phyloP scores from a whole-genome alignment of 2,329 filamentous ascomycete species.

The Arthrobotrys megalospora region DNA sequence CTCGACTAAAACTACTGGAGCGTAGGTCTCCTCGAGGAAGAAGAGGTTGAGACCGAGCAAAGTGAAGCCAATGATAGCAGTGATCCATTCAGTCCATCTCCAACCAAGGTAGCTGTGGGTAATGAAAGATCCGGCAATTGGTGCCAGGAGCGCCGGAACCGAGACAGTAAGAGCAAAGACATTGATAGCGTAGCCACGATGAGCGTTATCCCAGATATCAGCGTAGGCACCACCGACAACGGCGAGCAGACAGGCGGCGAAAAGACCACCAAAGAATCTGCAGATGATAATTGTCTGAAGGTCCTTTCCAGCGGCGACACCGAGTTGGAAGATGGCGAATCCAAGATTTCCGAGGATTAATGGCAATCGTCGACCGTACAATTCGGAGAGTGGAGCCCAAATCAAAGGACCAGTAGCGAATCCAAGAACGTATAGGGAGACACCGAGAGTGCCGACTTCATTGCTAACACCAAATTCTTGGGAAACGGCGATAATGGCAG shows the following conservation, averaged over 20 bases:
- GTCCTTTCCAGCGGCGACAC: slow-evolving; percentile 76
- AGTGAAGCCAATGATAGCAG: slow-evolving; percentile 75
- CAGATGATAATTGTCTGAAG: slow-evolving; percentile 79
- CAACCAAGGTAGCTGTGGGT: slow-evolving; percentile 76
- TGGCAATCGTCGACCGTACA: slow-evolving; percentile 77
- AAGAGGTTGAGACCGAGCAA: slow-evolving; percentile 75
- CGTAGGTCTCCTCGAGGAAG: slow-evolving; percentile 79
- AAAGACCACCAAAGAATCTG: slow-evolving; percentile 82
- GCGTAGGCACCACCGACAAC: slow-evolving; percentile 80
- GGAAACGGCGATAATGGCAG: slow-evolving; percentile 75
- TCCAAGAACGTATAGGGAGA: slow-evolving; percentile 79
- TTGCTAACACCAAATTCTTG: slow-evolving; percentile 74
- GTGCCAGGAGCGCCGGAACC: slow-evolving; percentile 77
- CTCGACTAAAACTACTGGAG: slow-evolving; percentile 75
- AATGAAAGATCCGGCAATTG: slow-evolving; percentile 80
- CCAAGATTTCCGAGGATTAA: slow-evolving; percentile 76
- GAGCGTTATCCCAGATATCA: slow-evolving; percentile 79
- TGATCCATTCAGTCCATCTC: slow-evolving; percentile 80
- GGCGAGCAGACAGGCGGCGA: slow-evolving; percentile 78
- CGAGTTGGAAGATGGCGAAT: slow-evolving; percentile 79
- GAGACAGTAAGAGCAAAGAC: slow-evolving; percentile 77
- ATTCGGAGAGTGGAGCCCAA: slow-evolving; percentile 81
- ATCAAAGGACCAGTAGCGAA: slow-evolving; percentile 80
- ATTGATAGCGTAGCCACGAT: slow-evolving; percentile 74
- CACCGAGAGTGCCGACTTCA: slow-evolving; percentile 76